phyloP scores from a whole-genome alignment of 2,329 filamentous ascomycete species.

The Nemania sp. region DNA sequence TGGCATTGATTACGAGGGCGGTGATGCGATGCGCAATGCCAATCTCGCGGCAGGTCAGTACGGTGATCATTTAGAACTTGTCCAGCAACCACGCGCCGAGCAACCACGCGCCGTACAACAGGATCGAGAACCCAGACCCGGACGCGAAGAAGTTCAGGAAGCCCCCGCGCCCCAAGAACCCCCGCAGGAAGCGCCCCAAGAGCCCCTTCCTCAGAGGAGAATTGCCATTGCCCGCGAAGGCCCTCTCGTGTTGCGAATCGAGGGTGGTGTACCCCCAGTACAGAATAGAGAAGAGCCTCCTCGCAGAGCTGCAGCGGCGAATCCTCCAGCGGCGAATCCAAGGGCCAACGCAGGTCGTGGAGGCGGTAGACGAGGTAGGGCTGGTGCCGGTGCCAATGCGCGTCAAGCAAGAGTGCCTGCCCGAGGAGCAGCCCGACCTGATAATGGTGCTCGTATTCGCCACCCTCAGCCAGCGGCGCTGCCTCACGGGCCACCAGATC shows the following conservation, averaged over 20 bases:
- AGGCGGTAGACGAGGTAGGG: slow-evolving; percentile 38
- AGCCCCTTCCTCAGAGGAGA: slow-evolving; percentile 40
- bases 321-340: slow-evolving; percentile 24
- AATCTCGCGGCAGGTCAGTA: slow-evolving; percentile 29
- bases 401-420: too few species aligned
- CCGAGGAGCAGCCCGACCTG: slow-evolving; percentile 23
- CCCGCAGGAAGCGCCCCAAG: slow-evolving; percentile 25
- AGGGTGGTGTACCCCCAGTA: slow-evolving; percentile 42
- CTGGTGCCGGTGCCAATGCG: slow-evolving; percentile 27
- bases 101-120: slow-evolving; percentile 33
- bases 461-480: slow-evolving; percentile 27
- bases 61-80: slow-evolving; percentile 28
- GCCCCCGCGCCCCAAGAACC: slow-evolving; percentile 24
- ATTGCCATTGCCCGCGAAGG: slow-evolving; percentile 58
- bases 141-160: slow-evolving; percentile 30
- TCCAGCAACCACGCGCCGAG: slow-evolving; percentile 35
- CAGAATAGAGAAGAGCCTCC: slow-evolving; percentile 27
- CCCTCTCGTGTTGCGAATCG: slow-evolving; percentile 59
- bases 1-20: slow-evolving; percentile 50
- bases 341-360: slow-evolving; percentile 37
- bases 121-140: slow-evolving; percentile 32
- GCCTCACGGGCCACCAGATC: slow-evolving; percentile 30
- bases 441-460: slow-evolving; percentile 5
- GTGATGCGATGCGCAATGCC: slow-evolving; percentile 30
- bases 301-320: slow-evolving; percentile 29